A percentile compares a stretch with the other conserved stretches of the same genome.
phyloP scores from a whole-genome alignment of 1,139 yeast species.

The Taphrina wiesneri region DNA sequence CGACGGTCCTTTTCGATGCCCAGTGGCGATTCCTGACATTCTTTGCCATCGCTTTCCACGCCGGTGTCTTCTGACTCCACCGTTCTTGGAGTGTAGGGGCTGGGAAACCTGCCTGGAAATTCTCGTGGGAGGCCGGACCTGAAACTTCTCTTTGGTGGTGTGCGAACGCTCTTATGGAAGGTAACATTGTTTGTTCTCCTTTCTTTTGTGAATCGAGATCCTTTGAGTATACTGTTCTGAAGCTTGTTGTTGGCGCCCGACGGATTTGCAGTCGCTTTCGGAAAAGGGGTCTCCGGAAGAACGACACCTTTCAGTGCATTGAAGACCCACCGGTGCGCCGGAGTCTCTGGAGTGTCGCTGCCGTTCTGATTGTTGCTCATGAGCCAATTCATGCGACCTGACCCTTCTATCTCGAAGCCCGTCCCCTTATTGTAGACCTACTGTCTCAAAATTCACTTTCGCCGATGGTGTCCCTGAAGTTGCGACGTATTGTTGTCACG shows the following conservation, averaged over 20 bases:
- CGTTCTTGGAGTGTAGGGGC: conserved; percentile 23
- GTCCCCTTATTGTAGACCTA: no score
- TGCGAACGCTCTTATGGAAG: conserved; percentile 14
- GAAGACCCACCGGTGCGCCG: conserved; percentile 28
- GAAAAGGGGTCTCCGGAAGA: conserved; percentile 19
- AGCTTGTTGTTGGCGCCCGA: background rate
- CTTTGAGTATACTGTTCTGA: conserved; percentile 15
- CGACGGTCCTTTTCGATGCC: background rate
- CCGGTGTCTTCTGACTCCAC: background rate
- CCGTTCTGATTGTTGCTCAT: conserved; percentile 3
- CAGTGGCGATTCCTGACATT: background rate
- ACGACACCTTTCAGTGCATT: conserved; percentile 22
- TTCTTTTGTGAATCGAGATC: conserved; percentile 6
- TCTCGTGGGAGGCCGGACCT: conserved; percentile 15
- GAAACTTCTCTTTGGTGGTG: background rate
- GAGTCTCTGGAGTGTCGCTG: conserved; percentile 21
- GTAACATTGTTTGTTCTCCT: conserved; percentile 14
- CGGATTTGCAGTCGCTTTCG: background rate
- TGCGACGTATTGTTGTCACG: conserved; percentile 6
- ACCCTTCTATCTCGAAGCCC: background rate
- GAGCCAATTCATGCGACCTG: conserved; percentile 24
- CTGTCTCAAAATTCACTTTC: background rate
- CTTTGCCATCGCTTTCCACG: background rate
- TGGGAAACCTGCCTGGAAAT: conserved; percentile 29
- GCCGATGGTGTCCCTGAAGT: background rate